Conservation (phyloP, 768 basidiomycete species). For the Butyriboletus loyo region DNA sequence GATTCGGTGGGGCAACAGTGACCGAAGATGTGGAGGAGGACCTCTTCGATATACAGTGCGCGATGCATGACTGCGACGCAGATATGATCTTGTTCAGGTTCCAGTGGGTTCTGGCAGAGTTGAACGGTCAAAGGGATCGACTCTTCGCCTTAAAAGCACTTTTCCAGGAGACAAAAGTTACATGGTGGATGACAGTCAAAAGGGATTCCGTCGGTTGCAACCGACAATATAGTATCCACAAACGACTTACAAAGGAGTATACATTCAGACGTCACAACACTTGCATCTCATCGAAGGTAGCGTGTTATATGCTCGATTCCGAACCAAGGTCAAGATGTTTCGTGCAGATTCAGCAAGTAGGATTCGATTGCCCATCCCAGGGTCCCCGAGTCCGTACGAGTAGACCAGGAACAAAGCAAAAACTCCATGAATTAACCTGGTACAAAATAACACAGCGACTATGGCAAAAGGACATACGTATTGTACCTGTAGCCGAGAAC, state of each 20-base stretch:
- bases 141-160: not conserved
- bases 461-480: not conserved
- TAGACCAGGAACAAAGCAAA: not conserved
- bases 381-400: too few relatives aligned
- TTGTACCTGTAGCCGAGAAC: not conserved
- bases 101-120: not conserved
- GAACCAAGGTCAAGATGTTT: not conserved
- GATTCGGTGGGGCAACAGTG: not conserved
- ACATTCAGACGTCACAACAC: too few relatives aligned
- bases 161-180: not conserved
- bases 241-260: too few relatives aligned
- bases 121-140: not conserved
- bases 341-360: not conserved
- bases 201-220: not conserved
- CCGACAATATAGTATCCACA: not conserved
- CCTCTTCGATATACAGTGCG: not conserved
- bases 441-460: not conserved
- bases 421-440: not conserved
- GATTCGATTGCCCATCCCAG: too few relatives aligned
- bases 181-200: not conserved
- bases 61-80: constrained; percentile 1
- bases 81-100: not conserved
- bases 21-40: constrained; percentile 2
- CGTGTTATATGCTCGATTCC: not conserved
- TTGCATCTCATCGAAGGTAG: too few relatives aligned